Evolutionary conservation across 2,329 filamentous ascomycete species (phyloP).

Genomic region (Westerdykella sp.): DNA sequence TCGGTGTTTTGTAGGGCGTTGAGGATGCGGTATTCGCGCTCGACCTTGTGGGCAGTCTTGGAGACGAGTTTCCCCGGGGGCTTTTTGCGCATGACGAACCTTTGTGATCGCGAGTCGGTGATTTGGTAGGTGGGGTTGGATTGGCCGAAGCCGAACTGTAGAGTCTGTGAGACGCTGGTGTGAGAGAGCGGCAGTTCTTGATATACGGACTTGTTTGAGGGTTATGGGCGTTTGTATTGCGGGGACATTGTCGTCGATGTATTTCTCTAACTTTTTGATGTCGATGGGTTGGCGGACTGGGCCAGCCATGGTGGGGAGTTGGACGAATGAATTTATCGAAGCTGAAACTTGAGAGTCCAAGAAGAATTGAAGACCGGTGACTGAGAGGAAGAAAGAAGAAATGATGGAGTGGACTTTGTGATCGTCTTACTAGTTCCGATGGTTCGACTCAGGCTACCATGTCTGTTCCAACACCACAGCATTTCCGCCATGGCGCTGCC

Average conservation of each 20-base stretch:
- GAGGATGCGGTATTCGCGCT: conserved; percentile 85
- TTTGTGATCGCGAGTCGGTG: conserved; percentile 58
- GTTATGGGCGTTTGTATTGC: conserved; percentile 73
- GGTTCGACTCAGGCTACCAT: too few relatives aligned
- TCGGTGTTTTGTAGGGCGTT: conserved; percentile 67
- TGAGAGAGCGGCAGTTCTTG: background rate
- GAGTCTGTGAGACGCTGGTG: background rate
- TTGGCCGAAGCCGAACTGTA: conserved; percentile 86
- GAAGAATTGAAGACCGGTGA: too few relatives aligned
- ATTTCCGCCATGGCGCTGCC: too few relatives aligned
- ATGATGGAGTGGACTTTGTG: too few relatives aligned
- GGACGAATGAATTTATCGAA: background rate
- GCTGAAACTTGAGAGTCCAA: too few relatives aligned
- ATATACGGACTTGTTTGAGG: conserved; percentile 66
- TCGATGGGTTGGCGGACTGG: conserved; percentile 82
- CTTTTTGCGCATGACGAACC: conserved; percentile 89
- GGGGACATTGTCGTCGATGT: conserved; percentile 68
- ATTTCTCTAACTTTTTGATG: conserved; percentile 67
- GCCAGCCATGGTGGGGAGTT: conserved; percentile 59
- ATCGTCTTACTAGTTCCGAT: too few relatives aligned
- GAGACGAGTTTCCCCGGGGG: conserved; percentile 85
- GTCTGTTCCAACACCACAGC: too few relatives aligned
- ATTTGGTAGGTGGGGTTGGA: conserved; percentile 93
- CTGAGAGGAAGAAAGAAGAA: too few relatives aligned
- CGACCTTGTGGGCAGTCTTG: conserved; percentile 86